Base-by-base conservation (phyloP, 2,329 filamentous ascomycete species). In the Aspergillus calidoustus region DNA sequence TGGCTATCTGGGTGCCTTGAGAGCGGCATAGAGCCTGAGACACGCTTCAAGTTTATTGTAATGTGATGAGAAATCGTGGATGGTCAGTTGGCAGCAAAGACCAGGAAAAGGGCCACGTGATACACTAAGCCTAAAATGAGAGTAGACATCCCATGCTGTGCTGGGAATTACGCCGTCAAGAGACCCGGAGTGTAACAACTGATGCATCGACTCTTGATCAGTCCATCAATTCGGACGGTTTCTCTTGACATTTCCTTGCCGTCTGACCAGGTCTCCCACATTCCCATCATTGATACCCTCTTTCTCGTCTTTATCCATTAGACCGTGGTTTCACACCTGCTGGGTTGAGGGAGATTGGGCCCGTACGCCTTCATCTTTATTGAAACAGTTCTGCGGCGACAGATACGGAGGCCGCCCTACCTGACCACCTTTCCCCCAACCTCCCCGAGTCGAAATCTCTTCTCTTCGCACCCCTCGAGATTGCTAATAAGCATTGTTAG, bases 121-220 rank as follows among this genome's bases (percentile, higher is more conserved):
- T 54, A 44, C 57, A 58, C 71, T 63, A 70, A 51, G 44, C 62
- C 64, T 19, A 17, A 66, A 61, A 19, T 61, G 60, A 51, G 53
- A 2, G 56, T 47, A 47, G 54, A 50, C 44, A 59, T 59, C 57
- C 61, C 65, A 62, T 51, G 48, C 62, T 64, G 69, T 71, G 65
- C 69, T 72, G 65, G 66, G 62, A 69, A 70, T 47, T 72, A 69
- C 71, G 71, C 71, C 34, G 38, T 38, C n/a, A 47, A 46, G 47
- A 50, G 43, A 60, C 54, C 57, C 60, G 54, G 48, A 51, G 60
- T 62, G 60, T 58, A 62, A 58, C 60, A 55, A 60, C 52, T 55
- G 60, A 61, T 62, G 51, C 49, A 62, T 62, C 60, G 25, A 58
- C 56, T 58, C 38, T 62, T 53, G 54, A 58, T 58, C 44, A 62